Evolutionary conservation across 108 stramenopile species (phyloP), one percentile per base, ranked within the genome.

Genomic region (Hondaea fermentalgiana): DNA sequence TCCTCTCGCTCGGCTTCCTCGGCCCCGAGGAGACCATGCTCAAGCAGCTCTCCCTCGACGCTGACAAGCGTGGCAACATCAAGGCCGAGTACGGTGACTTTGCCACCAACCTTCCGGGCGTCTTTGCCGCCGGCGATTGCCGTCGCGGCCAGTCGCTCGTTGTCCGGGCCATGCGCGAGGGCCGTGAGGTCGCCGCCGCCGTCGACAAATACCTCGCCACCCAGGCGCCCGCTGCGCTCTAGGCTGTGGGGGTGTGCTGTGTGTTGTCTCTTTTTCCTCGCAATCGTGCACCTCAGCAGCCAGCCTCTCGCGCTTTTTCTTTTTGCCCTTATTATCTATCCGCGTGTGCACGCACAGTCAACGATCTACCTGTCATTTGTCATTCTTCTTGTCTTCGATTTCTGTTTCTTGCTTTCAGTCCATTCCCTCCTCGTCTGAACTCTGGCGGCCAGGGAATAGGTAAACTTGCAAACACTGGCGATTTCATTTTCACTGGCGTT

Each of bases 101-200:
- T 94, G 94, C 96, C 44, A 97, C 97, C 23, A 96, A 92, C 72
- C 87, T 97, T 8, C 97, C 98, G 89, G 98, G 98, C 53, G 98
- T 98, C 72, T 99, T 98, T 94, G 97, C 98, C 16, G 97, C 96
- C 53, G 98, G 98, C 14, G 98, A 99, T 94, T 99, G 98, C 93
- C 95, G 98, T 64, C 94, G 98, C 44, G 97, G 98, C 23, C 98
- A 99, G 93, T 95, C 95, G 57, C 93, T 98, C 87, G 98, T 98
- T 59, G 98, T 98, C 17, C 98, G 98, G 97, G 98, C 98, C 43
- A 98, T 98, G 91, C 95, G 98, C 89, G 98, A 98, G 90, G 98
- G 98, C 28, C 95, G 98, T 72, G 98, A 97, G 42, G 96, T 96
- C 21, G 98, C 98, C 12, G 96, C 95, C 87, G 92, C 96, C 5